A percentile compares a stretch with the other conserved stretches of the same genome.
Evolutionary conservation across 306 rosid species (phyloP).

Genomic region (Sicyos baderoa): DNA sequence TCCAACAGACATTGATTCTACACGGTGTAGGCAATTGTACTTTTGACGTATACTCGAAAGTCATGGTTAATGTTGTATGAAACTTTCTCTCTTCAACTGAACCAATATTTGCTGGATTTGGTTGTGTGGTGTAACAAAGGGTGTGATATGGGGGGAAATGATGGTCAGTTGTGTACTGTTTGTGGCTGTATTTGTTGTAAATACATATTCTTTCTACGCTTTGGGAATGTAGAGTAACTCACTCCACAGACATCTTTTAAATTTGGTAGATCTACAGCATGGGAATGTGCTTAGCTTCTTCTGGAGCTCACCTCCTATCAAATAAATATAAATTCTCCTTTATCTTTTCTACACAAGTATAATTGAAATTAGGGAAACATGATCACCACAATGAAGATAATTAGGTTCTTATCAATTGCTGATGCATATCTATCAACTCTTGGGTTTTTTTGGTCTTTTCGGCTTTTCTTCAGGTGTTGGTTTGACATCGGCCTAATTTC

Average conservation of each 20-base stretch:
- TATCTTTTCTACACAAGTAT: background rate
- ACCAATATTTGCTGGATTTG: slow-evolving; percentile 30
- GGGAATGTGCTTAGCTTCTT: slow-evolving; percentile 9
- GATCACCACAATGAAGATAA: background rate
- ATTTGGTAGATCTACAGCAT: background rate
- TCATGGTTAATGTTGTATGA: slow-evolving; percentile 24
- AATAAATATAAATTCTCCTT: background rate
- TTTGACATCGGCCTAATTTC: background rate
- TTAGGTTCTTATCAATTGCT: background rate
- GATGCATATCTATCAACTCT: background rate
- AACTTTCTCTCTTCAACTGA: slow-evolving; percentile 27
- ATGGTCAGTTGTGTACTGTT: slow-evolving; percentile 26
- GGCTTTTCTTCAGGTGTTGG: background rate
- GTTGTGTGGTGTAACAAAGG: slow-evolving; percentile 24
- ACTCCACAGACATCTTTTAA: background rate
- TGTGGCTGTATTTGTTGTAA: slow-evolving; percentile 36
- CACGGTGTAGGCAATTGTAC: slow-evolving; percentile 47
- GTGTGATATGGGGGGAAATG: slow-evolving; percentile 27
- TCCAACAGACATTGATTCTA: slow-evolving; percentile 54
- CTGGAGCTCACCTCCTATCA: background rate
- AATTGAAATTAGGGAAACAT: background rate
- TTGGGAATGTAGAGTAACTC: slow-evolving; percentile 20
- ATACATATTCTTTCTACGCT: slow-evolving; percentile 47
- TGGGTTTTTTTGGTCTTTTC: background rate
- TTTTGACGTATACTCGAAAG: slow-evolving; percentile 35